These are phyloP conservation scores for Tuber umbilicatum DNA, from an alignment of 495 filamentous ascomycete species.

Conservation along the genomic window DNA sequence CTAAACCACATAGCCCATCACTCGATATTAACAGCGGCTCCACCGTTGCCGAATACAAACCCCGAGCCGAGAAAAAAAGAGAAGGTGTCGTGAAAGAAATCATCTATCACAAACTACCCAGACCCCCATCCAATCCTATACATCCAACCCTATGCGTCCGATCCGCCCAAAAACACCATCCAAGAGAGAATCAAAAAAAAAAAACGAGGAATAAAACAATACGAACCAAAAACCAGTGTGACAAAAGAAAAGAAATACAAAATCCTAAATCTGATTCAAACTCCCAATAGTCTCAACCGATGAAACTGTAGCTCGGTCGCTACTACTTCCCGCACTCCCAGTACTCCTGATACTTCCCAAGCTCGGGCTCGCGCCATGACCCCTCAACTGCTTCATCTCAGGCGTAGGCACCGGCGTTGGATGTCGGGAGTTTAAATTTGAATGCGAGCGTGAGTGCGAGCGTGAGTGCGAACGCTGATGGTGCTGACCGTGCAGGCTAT, in stretches of 20 bases:
- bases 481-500: constrained; percentile 21
- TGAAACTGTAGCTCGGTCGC: constrained; percentile 12
- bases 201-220: not conserved
- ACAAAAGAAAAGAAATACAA: not conserved
- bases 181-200: constrained; percentile 7
- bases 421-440: not conserved
- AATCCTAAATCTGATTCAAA: constrained; percentile 22
- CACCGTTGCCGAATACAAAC: not conserved
- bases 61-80: not conserved
- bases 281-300: constrained; percentile 32
- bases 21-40: not conserved
- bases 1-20: constrained; percentile 7
- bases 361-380: constrained; percentile 29
- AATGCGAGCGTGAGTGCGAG: not conserved
- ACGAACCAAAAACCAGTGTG: not conserved
- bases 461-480: constrained; percentile 8
- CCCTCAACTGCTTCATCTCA: constrained; percentile 31
- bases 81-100: constrained; percentile 5
- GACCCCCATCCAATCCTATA: constrained; percentile 12
- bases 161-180: constrained; percentile 2
- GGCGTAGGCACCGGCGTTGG: not conserved
- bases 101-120: constrained; percentile 26
- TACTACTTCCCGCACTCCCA: constrained; percentile 13
- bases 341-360: constrained; percentile 27
- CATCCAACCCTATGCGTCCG: not conserved